Base-by-base conservation (phyloP, 2,329 filamentous ascomycete species). In the Paecilomyces variotii region DNA sequence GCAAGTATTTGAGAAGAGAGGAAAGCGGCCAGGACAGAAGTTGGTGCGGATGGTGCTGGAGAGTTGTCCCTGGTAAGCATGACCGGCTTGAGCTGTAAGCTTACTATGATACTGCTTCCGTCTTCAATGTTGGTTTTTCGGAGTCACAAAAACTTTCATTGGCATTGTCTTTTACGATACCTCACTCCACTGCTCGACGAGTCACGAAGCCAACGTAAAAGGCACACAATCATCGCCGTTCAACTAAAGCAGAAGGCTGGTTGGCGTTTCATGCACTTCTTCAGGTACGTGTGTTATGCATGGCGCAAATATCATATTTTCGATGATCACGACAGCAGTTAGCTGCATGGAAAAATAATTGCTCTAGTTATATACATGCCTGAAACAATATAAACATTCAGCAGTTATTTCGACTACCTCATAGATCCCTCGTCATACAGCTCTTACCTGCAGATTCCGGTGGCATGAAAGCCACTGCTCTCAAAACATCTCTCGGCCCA, bases 31-130 rank as follows among this genome's bases (percentile, higher is more conserved):
- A 76, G 54, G 80, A 85, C 58, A 82, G 92, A 61, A 91, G 89
- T 70, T 96, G 91, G 90, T 97, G 92, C 73, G 90, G 89, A 0
- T 97, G 93, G 92, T 97, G 93, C 72, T 85, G 82, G 72, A 81
- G 91, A 61, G 86, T 91, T 2, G 84, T 95, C 56, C 86, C 86
- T 0, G 81, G 85, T 11, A 74, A 74, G 56, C 74, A 74, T 59
- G 83, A 85, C 63, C 32, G 57, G 6, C 54, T 25, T 24, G 26
- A 57, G 14, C 34, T 45, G n/a, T 45, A 52, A 28, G 50, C 9
- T 27, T 28, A 9, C 24, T 39, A 14, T 39, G 12, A n/a, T 39
- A 14, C 35, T 39, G 35, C 35, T 39, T 1, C 19, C 19, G 12
- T 39, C 35, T 39, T 39, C 11, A 32, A 4, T 10, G 7, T 32